Evolutionary conservation across 139 green algal genomes (phyloP).

Genomic region (Astrephomene gubernaculifera): DNA sequence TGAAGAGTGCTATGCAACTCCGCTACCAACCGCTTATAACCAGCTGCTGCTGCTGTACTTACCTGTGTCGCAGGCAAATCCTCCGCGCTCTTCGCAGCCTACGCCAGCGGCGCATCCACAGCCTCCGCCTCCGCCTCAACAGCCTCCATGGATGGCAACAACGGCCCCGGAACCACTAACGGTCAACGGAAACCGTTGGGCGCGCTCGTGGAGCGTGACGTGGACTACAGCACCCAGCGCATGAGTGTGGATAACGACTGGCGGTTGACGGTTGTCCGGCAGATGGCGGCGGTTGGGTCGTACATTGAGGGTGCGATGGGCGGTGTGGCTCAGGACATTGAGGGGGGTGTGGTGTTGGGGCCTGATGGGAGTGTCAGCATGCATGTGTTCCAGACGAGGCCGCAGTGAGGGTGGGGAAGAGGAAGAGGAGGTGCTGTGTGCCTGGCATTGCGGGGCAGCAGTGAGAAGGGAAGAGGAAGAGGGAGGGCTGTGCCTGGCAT

Average conservation of each 20-base stretch:
- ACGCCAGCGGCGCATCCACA: conserved; percentile 21
- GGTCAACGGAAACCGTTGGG: neutral
- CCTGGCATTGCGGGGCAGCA: no score
- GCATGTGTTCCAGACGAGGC: conserved; percentile 94
- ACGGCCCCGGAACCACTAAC: neutral
- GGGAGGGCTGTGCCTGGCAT: no score
- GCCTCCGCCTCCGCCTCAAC: neutral
- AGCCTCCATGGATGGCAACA: neutral
- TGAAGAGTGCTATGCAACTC: neutral
- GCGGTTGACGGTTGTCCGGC: conserved; percentile 51
- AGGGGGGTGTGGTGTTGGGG: conserved; percentile 87
- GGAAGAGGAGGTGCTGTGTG: no score
- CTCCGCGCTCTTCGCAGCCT: conserved; percentile 15
- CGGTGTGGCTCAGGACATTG: conserved; percentile 90
- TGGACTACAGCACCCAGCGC: conserved; percentile 90
- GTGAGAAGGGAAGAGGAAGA: no score
- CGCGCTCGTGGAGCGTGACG: conserved; percentile 55
- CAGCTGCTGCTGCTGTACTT: neutral
- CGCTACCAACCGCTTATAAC: no score
- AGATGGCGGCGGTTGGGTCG: conserved; percentile 45
- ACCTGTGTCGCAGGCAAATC: conserved; percentile 3
- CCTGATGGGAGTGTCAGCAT: neutral
- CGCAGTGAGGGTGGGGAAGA: no score
- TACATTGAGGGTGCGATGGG: conserved; percentile 79
- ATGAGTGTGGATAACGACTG: conserved; percentile 71